Conservation (phyloP, 1,139 yeast genomes). For the Candida tropicalis region DNA sequence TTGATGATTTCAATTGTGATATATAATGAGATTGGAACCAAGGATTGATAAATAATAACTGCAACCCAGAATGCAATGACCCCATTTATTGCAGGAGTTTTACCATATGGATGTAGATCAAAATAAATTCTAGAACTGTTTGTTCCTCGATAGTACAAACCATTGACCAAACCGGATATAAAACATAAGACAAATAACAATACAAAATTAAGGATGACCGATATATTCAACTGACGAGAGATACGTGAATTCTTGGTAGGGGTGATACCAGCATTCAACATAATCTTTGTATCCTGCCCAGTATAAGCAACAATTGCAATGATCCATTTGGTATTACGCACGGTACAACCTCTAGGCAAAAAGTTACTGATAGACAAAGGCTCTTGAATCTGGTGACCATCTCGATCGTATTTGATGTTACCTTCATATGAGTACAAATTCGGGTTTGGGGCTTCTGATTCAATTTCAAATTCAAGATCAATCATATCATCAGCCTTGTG, state of each 20-base stretch:
- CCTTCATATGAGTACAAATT: slow-evolving; percentile 87
- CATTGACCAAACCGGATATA: slow-evolving; percentile 80
- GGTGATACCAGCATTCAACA: slow-evolving; percentile 90
- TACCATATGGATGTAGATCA: slow-evolving; percentile 56
- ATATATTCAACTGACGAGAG: slow-evolving; percentile 77
- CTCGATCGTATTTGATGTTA: slow-evolving; percentile 64
- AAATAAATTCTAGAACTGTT: slow-evolving; percentile 65
- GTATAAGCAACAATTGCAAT: slow-evolving; percentile 89
- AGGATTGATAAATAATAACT: slow-evolving; percentile 82
- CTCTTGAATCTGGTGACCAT: slow-evolving; percentile 58
- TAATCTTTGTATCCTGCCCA: slow-evolving; percentile 88
- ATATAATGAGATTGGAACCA: slow-evolving; percentile 93
- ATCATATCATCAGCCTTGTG: slow-evolving; percentile 72
- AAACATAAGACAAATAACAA: slow-evolving; percentile 79
- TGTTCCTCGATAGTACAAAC: slow-evolving; percentile 60
- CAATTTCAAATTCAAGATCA: slow-evolving; percentile 77
- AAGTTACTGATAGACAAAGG: slow-evolving; percentile 80
- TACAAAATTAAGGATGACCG: slow-evolving; percentile 77
- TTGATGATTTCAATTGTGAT: slow-evolving; percentile 94
- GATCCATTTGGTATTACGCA: slow-evolving; percentile 92
- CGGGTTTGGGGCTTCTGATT: slow-evolving; percentile 88
- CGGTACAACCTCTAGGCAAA: slow-evolving; percentile 85
- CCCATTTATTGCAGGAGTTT: slow-evolving; percentile 75
- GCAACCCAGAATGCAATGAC: slow-evolving; percentile 86
- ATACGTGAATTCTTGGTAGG: slow-evolving; percentile 88